Conservation (phyloP, 208 protist genomes). For the Wallacemonas rigidus region DNA sequence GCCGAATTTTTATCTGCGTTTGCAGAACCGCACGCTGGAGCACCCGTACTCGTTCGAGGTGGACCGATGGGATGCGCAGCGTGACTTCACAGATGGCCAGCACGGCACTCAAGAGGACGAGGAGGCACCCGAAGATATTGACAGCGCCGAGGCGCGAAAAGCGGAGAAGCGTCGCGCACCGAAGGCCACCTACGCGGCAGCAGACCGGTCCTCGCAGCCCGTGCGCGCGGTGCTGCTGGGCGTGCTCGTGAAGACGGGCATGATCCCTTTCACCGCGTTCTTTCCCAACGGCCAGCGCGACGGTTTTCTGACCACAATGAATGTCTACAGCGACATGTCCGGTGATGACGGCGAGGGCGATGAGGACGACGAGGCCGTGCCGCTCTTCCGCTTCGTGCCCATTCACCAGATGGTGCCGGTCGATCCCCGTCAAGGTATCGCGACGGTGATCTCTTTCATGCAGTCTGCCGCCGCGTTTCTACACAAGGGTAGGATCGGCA, state of each 20-base stretch:
- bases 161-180: conserved; percentile 12
- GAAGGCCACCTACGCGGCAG: conserved; percentile 20
- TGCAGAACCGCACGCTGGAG: conserved; percentile 76
- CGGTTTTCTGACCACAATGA: conserved; percentile 2
- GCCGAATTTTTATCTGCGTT: conserved; percentile 64
- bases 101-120: conserved; percentile 21
- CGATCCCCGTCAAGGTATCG: conserved; percentile 37
- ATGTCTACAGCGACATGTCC: conserved; percentile 5
- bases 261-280: conserved; percentile 36
- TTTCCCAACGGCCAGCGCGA: conserved; percentile 40
- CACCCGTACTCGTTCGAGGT: conserved; percentile 68
- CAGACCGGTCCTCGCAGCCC: conserved; percentile 35
- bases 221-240: conserved; percentile 61
- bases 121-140: conserved; percentile 22
- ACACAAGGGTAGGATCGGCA: not conserved
- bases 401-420: conserved; percentile 64
- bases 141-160: conserved; percentile 1
- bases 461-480: conserved; percentile 38
- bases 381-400: conserved; percentile 56
- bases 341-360: conserved; percentile 22
- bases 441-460: conserved; percentile 55
- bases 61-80: conserved; percentile 67
- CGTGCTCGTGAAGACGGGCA: conserved; percentile 48
- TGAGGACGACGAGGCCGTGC: conserved; percentile 29
- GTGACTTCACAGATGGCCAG: conserved; percentile 22